A percentile compares a stretch with the other conserved stretches of the same genome.
These are phyloP conservation scores for Lecanosticta acicola DNA, from an alignment of 2,329 filamentous ascomycete genomes.

Conservation along the genomic window DNA sequence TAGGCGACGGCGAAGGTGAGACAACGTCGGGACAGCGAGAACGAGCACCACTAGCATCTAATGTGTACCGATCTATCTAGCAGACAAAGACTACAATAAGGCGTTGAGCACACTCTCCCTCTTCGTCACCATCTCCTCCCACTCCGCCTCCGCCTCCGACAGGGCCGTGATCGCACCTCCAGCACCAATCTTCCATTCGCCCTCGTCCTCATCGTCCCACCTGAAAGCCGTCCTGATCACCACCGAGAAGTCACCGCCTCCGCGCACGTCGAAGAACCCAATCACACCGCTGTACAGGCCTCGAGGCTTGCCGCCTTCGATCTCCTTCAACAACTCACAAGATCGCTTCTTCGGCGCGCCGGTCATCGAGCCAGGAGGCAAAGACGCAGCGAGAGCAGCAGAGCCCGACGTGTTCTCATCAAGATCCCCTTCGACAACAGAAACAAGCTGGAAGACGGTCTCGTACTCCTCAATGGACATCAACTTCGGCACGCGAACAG, in stretches of 20 bases:
- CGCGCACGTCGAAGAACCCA: slow-evolving; percentile 82
- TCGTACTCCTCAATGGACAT: slow-evolving; percentile 88
- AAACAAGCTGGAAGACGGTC: slow-evolving; percentile 86
- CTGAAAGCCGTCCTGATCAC: slow-evolving; percentile 77
- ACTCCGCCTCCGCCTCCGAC: slow-evolving; percentile 73
- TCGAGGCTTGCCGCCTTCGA: slow-evolving; percentile 61
- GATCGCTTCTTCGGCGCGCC: slow-evolving; percentile 91
- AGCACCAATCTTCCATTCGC: slow-evolving; percentile 74
- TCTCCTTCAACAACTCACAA: slow-evolving; percentile 68
- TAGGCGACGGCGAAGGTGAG: not conserved
- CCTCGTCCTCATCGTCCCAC: slow-evolving; percentile 56
- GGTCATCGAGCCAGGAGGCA: slow-evolving; percentile 94
- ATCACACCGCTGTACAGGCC: slow-evolving; percentile 84
- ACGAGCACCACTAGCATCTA: not conserved
- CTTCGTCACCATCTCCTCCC: slow-evolving; percentile 71
- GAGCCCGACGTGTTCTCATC: slow-evolving; percentile 53
- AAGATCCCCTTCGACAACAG: slow-evolving; percentile 69
- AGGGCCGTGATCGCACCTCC: slow-evolving; percentile 85
- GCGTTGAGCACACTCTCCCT: slow-evolving; percentile 29
- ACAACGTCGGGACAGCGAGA: not conserved
- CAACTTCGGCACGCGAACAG: slow-evolving; percentile 68
- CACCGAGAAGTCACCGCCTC: slow-evolving; percentile 84
- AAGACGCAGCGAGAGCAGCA: slow-evolving; percentile 67
- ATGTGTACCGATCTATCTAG: not conserved
- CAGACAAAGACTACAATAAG: slow-evolving; percentile 6